phyloP scores from a whole-genome alignment of 495 filamentous ascomycete species.

The Aspergillus cristatus region DNA sequence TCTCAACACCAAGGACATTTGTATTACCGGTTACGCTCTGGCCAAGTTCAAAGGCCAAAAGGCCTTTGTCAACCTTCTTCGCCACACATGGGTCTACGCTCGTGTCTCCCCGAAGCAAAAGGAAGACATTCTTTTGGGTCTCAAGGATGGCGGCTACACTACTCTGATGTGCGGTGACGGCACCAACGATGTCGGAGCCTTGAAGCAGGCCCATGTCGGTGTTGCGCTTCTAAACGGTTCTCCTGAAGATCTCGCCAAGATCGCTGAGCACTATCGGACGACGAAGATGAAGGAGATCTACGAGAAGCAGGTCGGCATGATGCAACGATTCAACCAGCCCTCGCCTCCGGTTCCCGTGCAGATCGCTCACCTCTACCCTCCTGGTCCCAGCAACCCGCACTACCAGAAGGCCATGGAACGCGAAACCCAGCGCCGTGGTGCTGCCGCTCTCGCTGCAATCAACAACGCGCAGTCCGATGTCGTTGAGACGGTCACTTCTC shows the following conservation, averaged over 20 bases:
- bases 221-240: slow-evolving; percentile 95
- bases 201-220: slow-evolving; percentile 98
- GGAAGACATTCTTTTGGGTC: slow-evolving; percentile 91
- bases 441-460: slow-evolving; percentile 28
- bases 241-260: slow-evolving; percentile 78
- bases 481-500: slow-evolving; percentile 60
- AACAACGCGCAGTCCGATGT: slow-evolving; percentile 34
- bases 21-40: slow-evolving; percentile 90
- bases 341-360: slow-evolving; percentile 76
- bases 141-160: slow-evolving; percentile 94
- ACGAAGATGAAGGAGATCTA: slow-evolving; percentile 99
- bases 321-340: slow-evolving; percentile 89
- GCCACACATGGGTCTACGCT: slow-evolving; percentile 95
- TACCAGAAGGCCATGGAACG: slow-evolving; percentile 86
- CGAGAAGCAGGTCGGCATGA: slow-evolving; percentile 85
- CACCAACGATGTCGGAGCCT: slow-evolving; percentile 94
- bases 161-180: slow-evolving; percentile 99
- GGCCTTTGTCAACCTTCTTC: slow-evolving; percentile 62
- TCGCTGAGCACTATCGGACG: slow-evolving; percentile 83
- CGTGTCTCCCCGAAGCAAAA: slow-evolving; percentile 98
- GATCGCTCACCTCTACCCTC: slow-evolving; percentile 92
- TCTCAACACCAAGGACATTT: slow-evolving; percentile 80
- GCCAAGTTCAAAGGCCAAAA: slow-evolving; percentile 76
- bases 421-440: slow-evolving; percentile 66
- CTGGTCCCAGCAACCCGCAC: slow-evolving; percentile 86